Base-by-base conservation (phyloP, 305 asterid species). In the Fraxinus xanthoxyloides region DNA sequence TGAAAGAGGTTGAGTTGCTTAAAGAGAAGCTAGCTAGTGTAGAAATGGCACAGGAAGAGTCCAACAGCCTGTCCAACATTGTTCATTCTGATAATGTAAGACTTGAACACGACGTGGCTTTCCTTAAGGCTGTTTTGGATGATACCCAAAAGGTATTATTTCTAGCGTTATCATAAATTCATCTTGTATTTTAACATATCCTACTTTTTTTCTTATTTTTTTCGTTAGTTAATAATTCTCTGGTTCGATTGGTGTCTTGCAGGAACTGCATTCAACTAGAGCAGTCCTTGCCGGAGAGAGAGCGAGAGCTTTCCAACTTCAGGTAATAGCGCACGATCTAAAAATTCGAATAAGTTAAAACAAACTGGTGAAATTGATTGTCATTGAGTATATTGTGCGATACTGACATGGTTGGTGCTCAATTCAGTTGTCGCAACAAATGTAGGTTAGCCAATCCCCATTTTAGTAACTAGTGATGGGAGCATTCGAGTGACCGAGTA, bases 261-360 rank as follows among this genome's bases (percentile, higher is more conserved):
- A 96, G 99, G 99, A 96, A 83, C 94, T 96, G 85, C 97, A 93
- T 89, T 92, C 99, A 13, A 96, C 99, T 75, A 91, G 98, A 87
- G 98, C 95, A 77, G 92, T 93, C 81, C 96, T 96, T 81, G 91
- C 92, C 48, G 97, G 97, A 81, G 98, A 96, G 85, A 91, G 98
- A 17, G 94, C 93, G 82, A 89, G 99, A 88, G 98, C 98, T 13
- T 94, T 91, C 87, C 99, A 96, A 83, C 89, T 96, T 75, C 98
- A 96, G 98, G 99, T 96, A 85, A 85, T 80, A 59, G 13, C 67
- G 2, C 26, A 23, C 6, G 61, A 76, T 74, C 54, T 32, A 77
- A 54, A 19, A 51, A 56, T 32, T 38, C 30, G 1, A 32, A 32
- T 32, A 38, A n/a, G 70, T 48, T 48, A 30, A 74, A 59, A 15